These are phyloP conservation scores for Thalassia testudinum DNA, from an alignment of 116 monocot genomes.

Conservation along the genomic window DNA sequence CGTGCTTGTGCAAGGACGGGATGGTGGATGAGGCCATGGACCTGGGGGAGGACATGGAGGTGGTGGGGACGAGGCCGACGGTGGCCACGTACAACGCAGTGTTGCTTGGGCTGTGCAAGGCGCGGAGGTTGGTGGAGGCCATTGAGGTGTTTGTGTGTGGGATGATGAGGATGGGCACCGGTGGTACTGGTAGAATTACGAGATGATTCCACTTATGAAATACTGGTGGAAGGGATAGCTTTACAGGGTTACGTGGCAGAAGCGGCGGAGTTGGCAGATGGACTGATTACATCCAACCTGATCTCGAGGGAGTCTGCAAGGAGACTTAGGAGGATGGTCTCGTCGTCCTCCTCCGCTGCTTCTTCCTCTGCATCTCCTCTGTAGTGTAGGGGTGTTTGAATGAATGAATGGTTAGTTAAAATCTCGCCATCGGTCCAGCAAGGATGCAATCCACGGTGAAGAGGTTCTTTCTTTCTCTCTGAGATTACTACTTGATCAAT, in stretches of 20 bases:
- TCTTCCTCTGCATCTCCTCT: too few relatives aligned
- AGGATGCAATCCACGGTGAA: too few relatives aligned
- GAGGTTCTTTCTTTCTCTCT: too few relatives aligned
- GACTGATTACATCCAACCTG: slow-evolving; percentile 15
- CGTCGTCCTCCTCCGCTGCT: too few relatives aligned
- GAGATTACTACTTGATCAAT: too few relatives aligned
- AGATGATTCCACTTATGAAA: slow-evolving; percentile 7
- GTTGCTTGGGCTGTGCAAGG: slow-evolving; percentile 42
- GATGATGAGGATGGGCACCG: too few relatives aligned
- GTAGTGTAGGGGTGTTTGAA: too few relatives aligned
- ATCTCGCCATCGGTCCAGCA: too few relatives aligned
- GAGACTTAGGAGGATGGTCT: too few relatives aligned
- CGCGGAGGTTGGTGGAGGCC: slow-evolving; percentile 16
- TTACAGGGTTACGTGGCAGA: background rate
- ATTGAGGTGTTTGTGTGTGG: slow-evolving; percentile 14
- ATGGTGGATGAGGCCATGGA: slow-evolving; percentile 43
- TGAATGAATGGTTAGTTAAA: too few relatives aligned
- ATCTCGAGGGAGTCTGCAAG: slow-evolving; percentile 24
- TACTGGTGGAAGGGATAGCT: slow-evolving; percentile 5
- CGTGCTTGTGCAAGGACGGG: slow-evolving; percentile 65
- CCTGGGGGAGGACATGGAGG: slow-evolving; percentile 35
- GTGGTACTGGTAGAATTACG: too few relatives aligned
- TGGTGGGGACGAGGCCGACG: slow-evolving; percentile 15
- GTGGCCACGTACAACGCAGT: slow-evolving; percentile 47
- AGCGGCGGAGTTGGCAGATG: slow-evolving; percentile 33